Percentiles rank a stretch among this genome's conserved stretches.
These are phyloP conservation scores for Zasmidium citrigriseum DNA, from an alignment of 2,329 filamentous ascomycete genomes.

Conservation along the genomic window DNA sequence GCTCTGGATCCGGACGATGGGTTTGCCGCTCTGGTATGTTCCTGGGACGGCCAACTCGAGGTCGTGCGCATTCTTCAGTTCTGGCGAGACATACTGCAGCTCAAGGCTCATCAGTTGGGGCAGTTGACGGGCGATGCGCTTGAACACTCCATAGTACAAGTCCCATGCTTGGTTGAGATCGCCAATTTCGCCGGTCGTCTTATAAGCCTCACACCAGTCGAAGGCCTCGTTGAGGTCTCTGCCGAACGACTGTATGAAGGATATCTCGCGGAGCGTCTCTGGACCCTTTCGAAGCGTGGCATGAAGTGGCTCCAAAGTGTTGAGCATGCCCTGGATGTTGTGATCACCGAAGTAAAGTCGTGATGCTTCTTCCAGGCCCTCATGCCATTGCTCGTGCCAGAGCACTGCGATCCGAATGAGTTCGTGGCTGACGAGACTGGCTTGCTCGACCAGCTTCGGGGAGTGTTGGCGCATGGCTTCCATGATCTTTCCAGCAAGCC, in stretches of 20 bases:
- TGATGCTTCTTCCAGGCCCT: conserved; percentile 94
- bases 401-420: conserved; percentile 94
- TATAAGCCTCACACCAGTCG: conserved; percentile 94
- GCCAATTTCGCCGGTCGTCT: conserved; percentile 81
- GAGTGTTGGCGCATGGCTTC: conserved; percentile 97
- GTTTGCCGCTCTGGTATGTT: conserved; percentile 79
- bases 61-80: conserved; percentile 79
- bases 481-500: conserved; percentile 92
- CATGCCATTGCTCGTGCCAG: conserved; percentile 99
- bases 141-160: conserved; percentile 97
- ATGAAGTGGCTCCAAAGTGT: conserved; percentile 84
- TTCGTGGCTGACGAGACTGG: conserved; percentile 91
- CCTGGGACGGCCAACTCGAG: conserved; percentile 94
- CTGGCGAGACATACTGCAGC: conserved; percentile 94
- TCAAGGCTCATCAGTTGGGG: conserved; percentile 91
- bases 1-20: conserved; percentile 80
- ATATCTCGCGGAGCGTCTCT: conserved; percentile 91
- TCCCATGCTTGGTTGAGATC: conserved; percentile 99
- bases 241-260: conserved; percentile 95
- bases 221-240: conserved; percentile 91
- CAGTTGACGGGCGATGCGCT: conserved; percentile 88
- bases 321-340: conserved; percentile 97
- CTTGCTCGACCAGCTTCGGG: conserved; percentile 87
- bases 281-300: conserved; percentile 87
- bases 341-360: conserved; percentile 96